Conservation (phyloP, 1,284 basidiomycete species). For the Boletus austroedulis region DNA sequence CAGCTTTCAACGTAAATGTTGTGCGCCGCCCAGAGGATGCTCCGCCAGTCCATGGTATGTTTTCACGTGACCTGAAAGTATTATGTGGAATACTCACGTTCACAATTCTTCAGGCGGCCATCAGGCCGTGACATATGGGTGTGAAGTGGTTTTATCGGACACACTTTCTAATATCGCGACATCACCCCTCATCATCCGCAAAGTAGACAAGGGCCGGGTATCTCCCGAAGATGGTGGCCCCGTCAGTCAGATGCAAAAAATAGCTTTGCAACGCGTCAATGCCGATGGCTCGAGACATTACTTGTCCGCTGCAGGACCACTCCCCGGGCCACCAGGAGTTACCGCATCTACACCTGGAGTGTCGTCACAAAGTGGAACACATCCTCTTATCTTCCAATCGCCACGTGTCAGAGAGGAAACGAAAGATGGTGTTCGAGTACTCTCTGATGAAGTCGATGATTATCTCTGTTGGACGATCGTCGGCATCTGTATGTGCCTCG, state of each 20-base stretch:
- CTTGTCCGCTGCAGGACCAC: slow-evolving; percentile 78
- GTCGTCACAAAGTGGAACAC: slow-evolving; percentile 71
- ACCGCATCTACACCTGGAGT: slow-evolving; percentile 64
- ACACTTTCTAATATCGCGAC: slow-evolving; percentile 81
- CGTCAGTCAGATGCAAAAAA: slow-evolving; percentile 95
- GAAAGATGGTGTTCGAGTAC: slow-evolving; percentile 65
- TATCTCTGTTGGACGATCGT: slow-evolving; percentile 96
- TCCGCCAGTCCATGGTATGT: slow-evolving; percentile 55
- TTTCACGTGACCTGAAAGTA: slow-evolving; percentile 50
- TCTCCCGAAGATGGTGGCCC: slow-evolving; percentile 82
- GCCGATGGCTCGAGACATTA: slow-evolving; percentile 78
- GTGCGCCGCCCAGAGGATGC: slow-evolving; percentile 62
- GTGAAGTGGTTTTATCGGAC: slow-evolving; percentile 83
- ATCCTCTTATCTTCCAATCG: slow-evolving; percentile 73
- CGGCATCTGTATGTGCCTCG: slow-evolving; percentile 69
- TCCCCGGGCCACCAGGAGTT: slow-evolving; percentile 68
- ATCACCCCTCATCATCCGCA: slow-evolving; percentile 85
- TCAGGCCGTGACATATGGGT: slow-evolving; percentile 87
- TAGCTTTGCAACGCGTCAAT: slow-evolving; percentile 84
- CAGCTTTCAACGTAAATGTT: slow-evolving; percentile 90
- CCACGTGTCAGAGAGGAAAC: slow-evolving; percentile 72
- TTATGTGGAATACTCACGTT: slow-evolving; percentile 39
- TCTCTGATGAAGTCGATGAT: slow-evolving; percentile 88
- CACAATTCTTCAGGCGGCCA: slow-evolving; percentile 53
- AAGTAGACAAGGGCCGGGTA: slow-evolving; percentile 88